Evolutionary conservation across 2,329 filamentous ascomycete species (phyloP), one percentile per base, ranked within the genome.

Genomic region (Penicillium janthinellum): DNA sequence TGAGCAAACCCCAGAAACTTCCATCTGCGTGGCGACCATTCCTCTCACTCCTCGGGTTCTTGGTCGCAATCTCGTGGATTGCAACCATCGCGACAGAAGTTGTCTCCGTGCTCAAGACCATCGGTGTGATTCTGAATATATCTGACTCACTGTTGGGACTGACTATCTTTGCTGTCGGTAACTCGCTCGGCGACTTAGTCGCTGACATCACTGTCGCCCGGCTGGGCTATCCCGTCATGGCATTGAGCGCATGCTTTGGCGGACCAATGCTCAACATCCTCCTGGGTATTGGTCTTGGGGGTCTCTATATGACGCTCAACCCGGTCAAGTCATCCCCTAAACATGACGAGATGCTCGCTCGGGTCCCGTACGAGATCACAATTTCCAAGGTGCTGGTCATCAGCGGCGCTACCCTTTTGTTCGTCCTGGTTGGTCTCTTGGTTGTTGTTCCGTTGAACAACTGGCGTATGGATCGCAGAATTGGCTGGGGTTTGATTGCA

Each of bases 261-360:
- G 96, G 95, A 0, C 95, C 95, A 0, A 94, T 99, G 92, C 85
- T 99, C 42, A 99, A 99, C 70, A 99, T 99, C 63, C 80, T 99
- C 0, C 85, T 99, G 4, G 95, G 95, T 0, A 93, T 99, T 54
- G 95, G 95, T n/a, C 82, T 98, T 4, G 90, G 90, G 28, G 95
- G 95, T 15, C 84, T 91, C 41, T 96, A 93, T 73, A 95, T 97
- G 84, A 93, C 91, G 58, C 82, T 96, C 15, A 84, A 89, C 4
- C 56, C 68, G 2, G 55, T 37, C 48, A 65, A 53, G 15, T 61
- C 38, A 22, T 44, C n/a, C 15, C 63, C 57, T 53, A 63, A 56
- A 35, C 31, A 60, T 15, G 57, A 64, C 38, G 35, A 50, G 37
- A 54, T 11, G 15, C 6, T 31, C 4, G 8, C 14, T 20, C 56